Conservation (phyloP, 371 early-diverging fungal species). For the Rhizopus stolonifer region DNA sequence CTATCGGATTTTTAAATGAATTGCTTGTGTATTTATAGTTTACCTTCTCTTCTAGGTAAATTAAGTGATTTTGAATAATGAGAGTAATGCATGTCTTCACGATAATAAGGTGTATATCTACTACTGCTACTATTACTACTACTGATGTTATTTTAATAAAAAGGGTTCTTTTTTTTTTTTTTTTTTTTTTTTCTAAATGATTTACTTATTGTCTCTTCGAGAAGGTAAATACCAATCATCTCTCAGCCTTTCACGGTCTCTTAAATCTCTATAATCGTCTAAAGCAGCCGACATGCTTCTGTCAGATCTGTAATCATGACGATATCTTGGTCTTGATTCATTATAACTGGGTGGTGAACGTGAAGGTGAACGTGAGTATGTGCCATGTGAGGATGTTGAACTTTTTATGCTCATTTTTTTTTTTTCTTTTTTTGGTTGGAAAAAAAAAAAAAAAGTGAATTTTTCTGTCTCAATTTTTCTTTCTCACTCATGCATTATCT, state of each 20-base stretch:
- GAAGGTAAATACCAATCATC: constrained; percentile 45
- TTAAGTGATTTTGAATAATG: constrained; percentile 28
- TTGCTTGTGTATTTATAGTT: too few species aligned
- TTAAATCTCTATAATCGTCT: constrained; percentile 49
- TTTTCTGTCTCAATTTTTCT: too few species aligned
- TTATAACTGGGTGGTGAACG: constrained; percentile 45
- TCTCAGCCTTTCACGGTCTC: constrained; percentile 52
- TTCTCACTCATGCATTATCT: too few species aligned
- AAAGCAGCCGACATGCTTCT: constrained; percentile 41
- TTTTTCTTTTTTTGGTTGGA: too few species aligned
- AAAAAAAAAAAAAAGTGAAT: too few species aligned
- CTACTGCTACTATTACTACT: too few species aligned
- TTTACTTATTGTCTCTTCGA: constrained; percentile 28
- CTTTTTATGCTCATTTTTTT: constrained; percentile 50
- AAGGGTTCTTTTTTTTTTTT: constrained; percentile 24
- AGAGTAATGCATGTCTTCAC: constrained; percentile 47
- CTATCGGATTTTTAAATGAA: too few species aligned
- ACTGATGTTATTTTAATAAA: too few species aligned
- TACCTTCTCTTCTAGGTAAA: constrained; percentile 42
- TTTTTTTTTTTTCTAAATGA: neutral
- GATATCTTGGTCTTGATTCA: constrained; percentile 47
- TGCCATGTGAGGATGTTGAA: constrained; percentile 53
- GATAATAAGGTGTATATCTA: constrained; percentile 48
- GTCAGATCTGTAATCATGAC: constrained; percentile 36
- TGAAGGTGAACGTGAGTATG: constrained; percentile 48